Conservation (phyloP, 2,329 filamentous ascomycete genomes). For the Penicillium sp. region DNA sequence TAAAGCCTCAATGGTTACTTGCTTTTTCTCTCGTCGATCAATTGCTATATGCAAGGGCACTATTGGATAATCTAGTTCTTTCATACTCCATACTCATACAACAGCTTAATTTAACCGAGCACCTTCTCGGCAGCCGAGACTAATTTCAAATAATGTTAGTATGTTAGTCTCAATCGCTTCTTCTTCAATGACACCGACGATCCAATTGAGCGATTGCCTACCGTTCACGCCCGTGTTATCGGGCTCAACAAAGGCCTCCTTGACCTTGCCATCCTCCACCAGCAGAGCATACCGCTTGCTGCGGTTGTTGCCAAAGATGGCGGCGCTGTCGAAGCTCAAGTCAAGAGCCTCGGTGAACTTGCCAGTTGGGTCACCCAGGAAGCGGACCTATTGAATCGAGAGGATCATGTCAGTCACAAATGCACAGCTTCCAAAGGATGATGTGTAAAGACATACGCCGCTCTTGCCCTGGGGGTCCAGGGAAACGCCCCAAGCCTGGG, state of each 20-base stretch:
- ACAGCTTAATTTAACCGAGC: slow-evolving; percentile 42
- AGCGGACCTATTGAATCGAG: slow-evolving; percentile 72
- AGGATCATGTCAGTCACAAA: slow-evolving; percentile 4
- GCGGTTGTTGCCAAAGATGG: slow-evolving; percentile 80
- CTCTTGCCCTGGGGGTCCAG: slow-evolving; percentile 77
- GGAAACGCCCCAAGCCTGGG: slow-evolving; percentile 84
- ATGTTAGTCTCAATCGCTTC: neutral
- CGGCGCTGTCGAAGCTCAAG: slow-evolving; percentile 76
- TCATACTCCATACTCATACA: neutral
- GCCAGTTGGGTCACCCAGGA: slow-evolving; percentile 80
- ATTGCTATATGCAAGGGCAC: neutral
- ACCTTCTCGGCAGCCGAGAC: slow-evolving; percentile 59
- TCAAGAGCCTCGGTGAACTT: slow-evolving; percentile 84
- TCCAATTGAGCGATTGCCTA: slow-evolving; percentile 47
- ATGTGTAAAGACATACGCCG: slow-evolving; percentile 66
- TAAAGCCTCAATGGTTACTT: neutral
- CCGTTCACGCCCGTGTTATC: slow-evolving; percentile 84
- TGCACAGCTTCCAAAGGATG: neutral
- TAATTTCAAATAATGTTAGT: slow-evolving; percentile 32
- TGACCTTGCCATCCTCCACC: slow-evolving; percentile 83
- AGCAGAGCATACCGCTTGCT: slow-evolving; percentile 89
- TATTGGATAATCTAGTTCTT: neutral
- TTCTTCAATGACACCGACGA: slow-evolving; percentile 7
- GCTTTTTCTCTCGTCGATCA: neutral
- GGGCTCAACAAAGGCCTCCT: slow-evolving; percentile 80